phyloP scores from a whole-genome alignment of 345 rosid genomes.

The Toxicodendron radicans region DNA sequence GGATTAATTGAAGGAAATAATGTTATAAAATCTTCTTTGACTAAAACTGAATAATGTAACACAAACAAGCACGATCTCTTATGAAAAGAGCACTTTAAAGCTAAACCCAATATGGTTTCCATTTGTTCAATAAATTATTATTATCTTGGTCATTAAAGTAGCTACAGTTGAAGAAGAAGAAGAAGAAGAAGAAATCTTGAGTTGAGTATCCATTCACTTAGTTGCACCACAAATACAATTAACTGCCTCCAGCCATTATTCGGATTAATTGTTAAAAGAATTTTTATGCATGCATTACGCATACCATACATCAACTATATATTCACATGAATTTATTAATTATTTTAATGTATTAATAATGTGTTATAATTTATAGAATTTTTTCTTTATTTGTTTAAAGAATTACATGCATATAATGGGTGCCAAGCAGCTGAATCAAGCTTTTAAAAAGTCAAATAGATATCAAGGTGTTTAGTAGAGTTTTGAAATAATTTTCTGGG shows the following conservation, averaged over 20 bases:
- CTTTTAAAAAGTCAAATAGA: conserved; percentile 19
- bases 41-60: conserved; percentile 5
- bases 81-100: conserved; percentile 4
- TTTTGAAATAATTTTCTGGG: no score
- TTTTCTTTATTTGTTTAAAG: neutral
- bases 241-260: neutral
- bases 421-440: conserved; percentile 20
- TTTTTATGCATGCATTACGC: no score
- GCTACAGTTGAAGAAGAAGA: neutral
- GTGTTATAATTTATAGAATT: no score
- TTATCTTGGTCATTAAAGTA: conserved; percentile 24
- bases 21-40: conserved; percentile 4
- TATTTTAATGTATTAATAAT: no score
- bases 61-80: conserved; percentile 2
- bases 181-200: conserved; percentile 8
- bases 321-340: no score
- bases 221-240: conserved; percentile 10
- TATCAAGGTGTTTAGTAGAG: neutral
- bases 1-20: neutral
- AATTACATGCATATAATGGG: neutral
- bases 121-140: conserved; percentile 9
- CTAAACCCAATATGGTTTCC: neutral
- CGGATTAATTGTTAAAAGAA: no score
- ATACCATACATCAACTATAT: no score
- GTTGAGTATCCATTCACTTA: conserved; percentile 20